phyloP scores from a whole-genome alignment of 306 rosid species.

The Prunus campanulata region DNA sequence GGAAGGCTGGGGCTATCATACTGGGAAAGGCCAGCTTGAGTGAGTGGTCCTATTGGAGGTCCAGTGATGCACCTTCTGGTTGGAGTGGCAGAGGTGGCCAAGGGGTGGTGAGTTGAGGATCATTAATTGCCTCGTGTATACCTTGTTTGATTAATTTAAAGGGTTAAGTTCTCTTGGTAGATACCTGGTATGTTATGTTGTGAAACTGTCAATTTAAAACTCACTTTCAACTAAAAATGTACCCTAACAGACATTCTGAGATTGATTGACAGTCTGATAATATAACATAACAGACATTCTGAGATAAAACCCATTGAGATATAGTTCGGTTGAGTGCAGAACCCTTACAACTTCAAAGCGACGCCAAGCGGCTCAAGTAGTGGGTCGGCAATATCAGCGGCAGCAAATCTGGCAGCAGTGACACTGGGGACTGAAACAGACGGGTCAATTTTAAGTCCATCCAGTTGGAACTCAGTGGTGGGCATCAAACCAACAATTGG shows the following conservation, averaged over 20 bases:
- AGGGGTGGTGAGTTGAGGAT: slow-evolving; percentile 37
- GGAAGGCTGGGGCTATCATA: slow-evolving; percentile 55
- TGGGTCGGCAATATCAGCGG: slow-evolving; percentile 62
- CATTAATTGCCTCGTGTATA: background rate
- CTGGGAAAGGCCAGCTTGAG: slow-evolving; percentile 56
- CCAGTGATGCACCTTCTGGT: slow-evolving; percentile 15
- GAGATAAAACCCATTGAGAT: too few relatives aligned
- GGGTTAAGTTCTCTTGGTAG: background rate
- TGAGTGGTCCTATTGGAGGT: slow-evolving; percentile 48
- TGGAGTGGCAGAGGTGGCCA: slow-evolving; percentile 64
- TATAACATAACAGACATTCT: background rate
- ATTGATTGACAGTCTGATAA: background rate
- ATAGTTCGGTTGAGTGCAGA: slow-evolving; percentile 25
- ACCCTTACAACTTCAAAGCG: slow-evolving; percentile 41
- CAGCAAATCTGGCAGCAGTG: slow-evolving; percentile 57
- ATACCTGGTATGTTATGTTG: background rate
- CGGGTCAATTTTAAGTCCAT: slow-evolving; percentile 59
- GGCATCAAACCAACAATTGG: slow-evolving; percentile 71
- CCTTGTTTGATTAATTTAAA: background rate
- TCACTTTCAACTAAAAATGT: background rate
- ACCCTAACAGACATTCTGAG: background rate
- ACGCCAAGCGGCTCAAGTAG: slow-evolving; percentile 63
- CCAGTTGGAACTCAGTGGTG: slow-evolving; percentile 61
- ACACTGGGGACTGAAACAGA: slow-evolving; percentile 62
- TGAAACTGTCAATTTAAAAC: background rate